phyloP scores from a whole-genome alignment of 2,329 filamentous ascomycete genomes.

The Rutstroemia sp. region DNA sequence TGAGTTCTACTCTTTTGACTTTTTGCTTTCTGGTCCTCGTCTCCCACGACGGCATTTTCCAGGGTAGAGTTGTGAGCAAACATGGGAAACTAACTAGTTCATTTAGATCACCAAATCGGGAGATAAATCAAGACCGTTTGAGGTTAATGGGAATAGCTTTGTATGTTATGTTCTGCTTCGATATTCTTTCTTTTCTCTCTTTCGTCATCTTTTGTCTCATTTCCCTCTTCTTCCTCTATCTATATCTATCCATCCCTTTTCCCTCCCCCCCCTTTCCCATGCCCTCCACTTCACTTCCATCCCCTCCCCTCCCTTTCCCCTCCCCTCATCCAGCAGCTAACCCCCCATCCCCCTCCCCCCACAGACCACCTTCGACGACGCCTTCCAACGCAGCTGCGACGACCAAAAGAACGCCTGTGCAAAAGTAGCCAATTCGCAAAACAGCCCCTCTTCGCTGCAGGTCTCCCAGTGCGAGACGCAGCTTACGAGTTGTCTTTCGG shows the following conservation, averaged over 20 bases:
- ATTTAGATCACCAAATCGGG: constrained; percentile 1
- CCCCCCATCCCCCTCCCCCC: neutral
- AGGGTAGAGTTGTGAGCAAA: neutral
- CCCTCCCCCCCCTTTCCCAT: neutral
- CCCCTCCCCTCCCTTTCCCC: neutral
- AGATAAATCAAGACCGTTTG: constrained; percentile 2
- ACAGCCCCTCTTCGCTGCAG: neutral
- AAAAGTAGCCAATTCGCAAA: neutral
- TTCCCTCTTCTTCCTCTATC: neutral
- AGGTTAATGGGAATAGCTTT: constrained; percentile 1
- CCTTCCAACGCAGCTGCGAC: neutral
- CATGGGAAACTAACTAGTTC: neutral
- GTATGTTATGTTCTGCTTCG: neutral
- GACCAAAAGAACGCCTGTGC: neutral
- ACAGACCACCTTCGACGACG: neutral
- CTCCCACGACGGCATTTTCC: neutral
- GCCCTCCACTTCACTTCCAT: neutral
- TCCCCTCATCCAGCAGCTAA: neutral
- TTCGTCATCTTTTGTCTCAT: neutral
- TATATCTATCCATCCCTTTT: neutral
- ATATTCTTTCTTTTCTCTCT: neutral
- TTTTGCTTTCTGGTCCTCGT: neutral
- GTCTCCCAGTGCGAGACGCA: neutral
- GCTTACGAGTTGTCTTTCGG: neutral
- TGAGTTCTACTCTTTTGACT: neutral